Conservation (phyloP, 1,139 yeast species). For the Candida sanyaensis region DNA sequence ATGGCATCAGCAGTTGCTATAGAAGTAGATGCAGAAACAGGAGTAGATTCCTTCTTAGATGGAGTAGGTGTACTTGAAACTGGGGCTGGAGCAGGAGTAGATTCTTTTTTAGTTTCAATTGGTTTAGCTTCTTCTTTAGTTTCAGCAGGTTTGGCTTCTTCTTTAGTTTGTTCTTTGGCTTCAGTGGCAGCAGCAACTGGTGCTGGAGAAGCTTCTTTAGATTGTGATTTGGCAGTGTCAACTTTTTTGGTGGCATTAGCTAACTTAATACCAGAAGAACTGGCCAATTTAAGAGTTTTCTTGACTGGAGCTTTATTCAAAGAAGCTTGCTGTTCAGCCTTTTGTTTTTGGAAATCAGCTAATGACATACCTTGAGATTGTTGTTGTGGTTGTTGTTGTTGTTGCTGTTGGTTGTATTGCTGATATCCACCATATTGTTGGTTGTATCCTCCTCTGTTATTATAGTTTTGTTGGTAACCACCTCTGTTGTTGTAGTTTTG, state of each 20-base stretch:
- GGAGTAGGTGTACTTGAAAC: slow-evolving; percentile 13
- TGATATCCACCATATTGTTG: slow-evolving; percentile 10
- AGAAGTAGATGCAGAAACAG: slow-evolving; percentile 12
- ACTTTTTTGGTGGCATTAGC: slow-evolving; percentile 56
- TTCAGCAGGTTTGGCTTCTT: slow-evolving; percentile 7
- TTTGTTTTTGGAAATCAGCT: slow-evolving; percentile 83
- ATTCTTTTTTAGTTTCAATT: slow-evolving; percentile 12
- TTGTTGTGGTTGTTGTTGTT: slow-evolving; percentile 20
- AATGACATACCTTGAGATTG: slow-evolving; percentile 69
- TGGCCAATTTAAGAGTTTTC: slow-evolving; percentile 62
- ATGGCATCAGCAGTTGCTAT: slow-evolving; percentile 46
- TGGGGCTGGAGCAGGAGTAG: slow-evolving; percentile 18
- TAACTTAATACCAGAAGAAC: slow-evolving; percentile 67
- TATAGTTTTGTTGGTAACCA: slow-evolving; percentile 18
- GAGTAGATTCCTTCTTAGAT: slow-evolving; percentile 7
- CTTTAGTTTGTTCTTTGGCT: slow-evolving; percentile 18
- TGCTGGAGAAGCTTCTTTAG: slow-evolving; percentile 21
- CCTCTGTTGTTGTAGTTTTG: slow-evolving; percentile 20
- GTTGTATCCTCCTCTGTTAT: neutral
- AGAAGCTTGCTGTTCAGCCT: slow-evolving; percentile 42
- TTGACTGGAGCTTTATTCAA: slow-evolving; percentile 52
- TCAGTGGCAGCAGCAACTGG: slow-evolving; percentile 18
- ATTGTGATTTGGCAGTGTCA: slow-evolving; percentile 22
- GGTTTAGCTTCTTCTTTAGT: slow-evolving; percentile 14
- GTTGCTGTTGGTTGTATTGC: slow-evolving; percentile 10